phyloP scores from a whole-genome alignment of 2,329 filamentous ascomycete genomes.

The Cladosporium sp. region DNA sequence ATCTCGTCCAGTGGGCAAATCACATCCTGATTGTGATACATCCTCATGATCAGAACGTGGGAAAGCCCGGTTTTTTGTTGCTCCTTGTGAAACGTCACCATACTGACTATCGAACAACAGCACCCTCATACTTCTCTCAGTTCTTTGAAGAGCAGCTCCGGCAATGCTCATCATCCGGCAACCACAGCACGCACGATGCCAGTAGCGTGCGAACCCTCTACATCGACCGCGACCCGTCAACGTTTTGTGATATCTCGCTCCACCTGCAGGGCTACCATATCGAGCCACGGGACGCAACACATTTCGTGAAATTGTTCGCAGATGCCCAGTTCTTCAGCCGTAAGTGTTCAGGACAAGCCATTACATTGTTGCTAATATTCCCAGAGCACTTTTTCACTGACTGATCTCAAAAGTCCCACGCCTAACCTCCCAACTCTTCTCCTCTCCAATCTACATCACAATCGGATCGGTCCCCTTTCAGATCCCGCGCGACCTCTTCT shows the following conservation, averaged over 20 bases:
- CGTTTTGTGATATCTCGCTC: conserved; percentile 83
- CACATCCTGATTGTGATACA: not conserved
- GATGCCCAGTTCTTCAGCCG: conserved; percentile 93
- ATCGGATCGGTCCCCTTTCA: conserved; percentile 86
- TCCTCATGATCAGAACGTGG: not conserved
- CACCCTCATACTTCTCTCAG: conserved; percentile 92
- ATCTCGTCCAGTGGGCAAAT: not conserved
- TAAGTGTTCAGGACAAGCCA: conserved; percentile 45
- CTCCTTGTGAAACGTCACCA: too few relatives aligned
- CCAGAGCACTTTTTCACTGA: not conserved
- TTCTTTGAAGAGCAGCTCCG: conserved; percentile 85
- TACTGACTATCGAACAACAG: conserved; percentile 38
- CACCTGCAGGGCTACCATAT: conserved; percentile 94
- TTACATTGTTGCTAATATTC: not conserved
- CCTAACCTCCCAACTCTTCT: conserved; percentile 85
- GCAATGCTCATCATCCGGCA: conserved; percentile 48
- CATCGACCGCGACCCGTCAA: conserved; percentile 88
- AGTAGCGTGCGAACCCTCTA: conserved; percentile 74
- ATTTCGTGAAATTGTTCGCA: conserved; percentile 90
- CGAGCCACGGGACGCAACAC: conserved; percentile 73
- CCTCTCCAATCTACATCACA: conserved; percentile 87
- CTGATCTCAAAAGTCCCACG: conserved; percentile 65
- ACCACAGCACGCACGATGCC: conserved; percentile 44
- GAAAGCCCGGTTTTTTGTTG: not conserved
- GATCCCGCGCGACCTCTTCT: conserved; percentile 83